Evolutionary conservation across 1,284 basidiomycete species (phyloP).

Genomic region (Fomitopsis pinicola): DNA sequence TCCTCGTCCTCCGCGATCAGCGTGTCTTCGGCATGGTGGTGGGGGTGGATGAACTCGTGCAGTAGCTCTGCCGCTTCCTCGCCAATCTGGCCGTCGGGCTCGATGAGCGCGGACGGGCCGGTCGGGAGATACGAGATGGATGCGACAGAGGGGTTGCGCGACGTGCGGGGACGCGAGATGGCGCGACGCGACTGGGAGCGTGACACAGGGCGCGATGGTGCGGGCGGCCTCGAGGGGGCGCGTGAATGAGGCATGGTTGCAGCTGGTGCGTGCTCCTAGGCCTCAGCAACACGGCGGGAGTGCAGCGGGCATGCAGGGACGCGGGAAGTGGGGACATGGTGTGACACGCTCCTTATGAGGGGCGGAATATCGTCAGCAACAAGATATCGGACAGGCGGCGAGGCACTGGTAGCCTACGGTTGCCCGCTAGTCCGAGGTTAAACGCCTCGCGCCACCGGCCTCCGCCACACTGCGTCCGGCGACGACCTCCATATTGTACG

Average conservation of each 20-base stretch:
- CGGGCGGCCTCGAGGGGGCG: constrained; percentile 3
- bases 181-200: constrained; percentile 13
- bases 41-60: constrained; percentile 29
- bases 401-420: no score
- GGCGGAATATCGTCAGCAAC: neutral
- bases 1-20: constrained; percentile 19
- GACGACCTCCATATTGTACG: no score
- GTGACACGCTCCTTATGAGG: neutral
- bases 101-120: constrained; percentile 34
- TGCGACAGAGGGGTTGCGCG: constrained; percentile 19
- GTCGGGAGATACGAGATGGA: constrained; percentile 23
- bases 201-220: neutral
- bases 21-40: constrained; percentile 22
- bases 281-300: neutral
- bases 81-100: constrained; percentile 42
- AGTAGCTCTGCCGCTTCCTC: constrained; percentile 32
- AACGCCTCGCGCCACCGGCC: no score
- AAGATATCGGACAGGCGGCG: neutral
- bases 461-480: no score
- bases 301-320: neutral
- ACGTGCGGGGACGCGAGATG: constrained; percentile 21
- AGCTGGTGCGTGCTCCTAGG: neutral
- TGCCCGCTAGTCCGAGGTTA: no score
- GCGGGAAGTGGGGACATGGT: no score
- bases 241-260: neutral